phyloP scores from a whole-genome alignment of 176 grass and related monocot genomes.

The Eragrostis curvula region DNA sequence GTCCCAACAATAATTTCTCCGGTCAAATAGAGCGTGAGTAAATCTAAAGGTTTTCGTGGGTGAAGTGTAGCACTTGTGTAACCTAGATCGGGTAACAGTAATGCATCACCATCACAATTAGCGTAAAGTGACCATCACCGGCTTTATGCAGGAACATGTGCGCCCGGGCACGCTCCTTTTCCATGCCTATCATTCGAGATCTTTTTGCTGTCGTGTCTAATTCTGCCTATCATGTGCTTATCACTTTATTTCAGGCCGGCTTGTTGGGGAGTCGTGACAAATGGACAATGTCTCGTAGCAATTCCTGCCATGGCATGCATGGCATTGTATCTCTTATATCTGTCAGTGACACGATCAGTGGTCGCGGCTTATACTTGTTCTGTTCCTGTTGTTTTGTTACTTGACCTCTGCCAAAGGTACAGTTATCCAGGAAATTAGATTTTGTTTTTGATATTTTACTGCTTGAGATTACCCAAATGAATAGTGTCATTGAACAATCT shows the following conservation, averaged over 20 bases:
- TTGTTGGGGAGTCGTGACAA: neutral
- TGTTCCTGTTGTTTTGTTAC: neutral
- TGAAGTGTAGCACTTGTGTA: neutral
- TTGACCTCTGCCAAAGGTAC: no score
- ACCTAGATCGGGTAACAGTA: neutral
- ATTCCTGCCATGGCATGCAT: neutral
- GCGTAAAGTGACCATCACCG: neutral
- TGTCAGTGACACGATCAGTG: neutral
- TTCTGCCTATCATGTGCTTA: neutral
- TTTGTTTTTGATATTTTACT: no score
- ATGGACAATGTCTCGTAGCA: neutral
- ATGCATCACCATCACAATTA: conserved; percentile 1
- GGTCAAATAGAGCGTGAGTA: no score
- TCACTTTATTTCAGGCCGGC: neutral
- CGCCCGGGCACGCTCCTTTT: neutral
- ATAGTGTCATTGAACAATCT: no score
- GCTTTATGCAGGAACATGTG: neutral
- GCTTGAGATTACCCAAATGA: no score
- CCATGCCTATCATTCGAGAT: neutral
- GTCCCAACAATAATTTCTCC: no score
- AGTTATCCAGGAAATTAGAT: no score
- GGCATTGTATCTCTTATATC: neutral
- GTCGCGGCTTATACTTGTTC: neutral
- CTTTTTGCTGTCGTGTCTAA: neutral
- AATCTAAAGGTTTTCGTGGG: neutral